Conservation (phyloP, 345 rosid genomes). For the Citropsis articulata region DNA sequence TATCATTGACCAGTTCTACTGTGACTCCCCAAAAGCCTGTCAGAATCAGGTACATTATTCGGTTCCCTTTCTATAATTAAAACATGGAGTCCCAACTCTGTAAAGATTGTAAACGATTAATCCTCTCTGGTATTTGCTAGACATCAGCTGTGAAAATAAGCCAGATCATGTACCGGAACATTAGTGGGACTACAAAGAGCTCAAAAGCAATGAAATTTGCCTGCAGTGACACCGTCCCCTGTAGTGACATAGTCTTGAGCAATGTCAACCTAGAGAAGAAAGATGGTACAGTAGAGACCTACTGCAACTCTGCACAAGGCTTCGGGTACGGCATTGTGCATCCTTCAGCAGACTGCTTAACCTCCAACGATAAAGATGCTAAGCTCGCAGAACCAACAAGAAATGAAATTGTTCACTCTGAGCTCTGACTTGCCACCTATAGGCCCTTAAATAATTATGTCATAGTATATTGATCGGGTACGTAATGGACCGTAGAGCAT, state of each 20-base stretch:
- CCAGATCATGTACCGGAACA: constrained; percentile 83
- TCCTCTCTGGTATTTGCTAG: constrained; percentile 31
- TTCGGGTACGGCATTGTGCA: constrained; percentile 71
- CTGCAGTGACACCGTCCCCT: constrained; percentile 90
- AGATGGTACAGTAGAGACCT: constrained; percentile 79
- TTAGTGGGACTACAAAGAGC: constrained; percentile 77
- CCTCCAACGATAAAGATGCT: constrained; percentile 53
- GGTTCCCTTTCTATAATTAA: constrained; percentile 1
- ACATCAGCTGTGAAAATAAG: constrained; percentile 81
- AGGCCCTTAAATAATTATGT: not conserved
- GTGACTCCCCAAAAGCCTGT: constrained; percentile 82
- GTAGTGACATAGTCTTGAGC: constrained; percentile 72
- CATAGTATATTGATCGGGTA: not conserved
- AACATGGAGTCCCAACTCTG: not conserved
- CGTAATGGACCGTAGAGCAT: constrained; percentile 4
- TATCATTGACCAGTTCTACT: constrained; percentile 93
- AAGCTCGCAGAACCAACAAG: constrained; percentile 13
- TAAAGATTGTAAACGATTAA: not conserved
- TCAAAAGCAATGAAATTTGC: constrained; percentile 78
- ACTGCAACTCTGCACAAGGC: constrained; percentile 90
- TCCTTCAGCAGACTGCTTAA: constrained; percentile 90
- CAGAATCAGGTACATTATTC: constrained; percentile 62
- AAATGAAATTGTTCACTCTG: constrained; percentile 49
- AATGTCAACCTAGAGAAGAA: constrained; percentile 71
- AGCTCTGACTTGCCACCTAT: constrained; percentile 43